phyloP scores from a whole-genome alignment of 2,329 filamentous ascomycete genomes.

The Dryadomyces quercivorus region DNA sequence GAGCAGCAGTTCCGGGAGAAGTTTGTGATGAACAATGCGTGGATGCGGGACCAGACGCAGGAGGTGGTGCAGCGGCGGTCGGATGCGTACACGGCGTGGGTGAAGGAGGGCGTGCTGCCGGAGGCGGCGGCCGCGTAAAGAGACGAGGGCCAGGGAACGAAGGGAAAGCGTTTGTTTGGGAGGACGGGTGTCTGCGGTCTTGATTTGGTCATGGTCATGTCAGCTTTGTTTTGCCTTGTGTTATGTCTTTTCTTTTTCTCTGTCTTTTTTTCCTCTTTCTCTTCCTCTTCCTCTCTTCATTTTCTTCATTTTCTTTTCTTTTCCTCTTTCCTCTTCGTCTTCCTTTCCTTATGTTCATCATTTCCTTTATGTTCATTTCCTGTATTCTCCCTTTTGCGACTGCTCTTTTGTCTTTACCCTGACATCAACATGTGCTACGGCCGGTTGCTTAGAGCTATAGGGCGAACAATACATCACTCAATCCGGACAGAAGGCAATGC shows the following conservation, averaged over 20 bases:
- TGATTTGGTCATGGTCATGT: neutral
- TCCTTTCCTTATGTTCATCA: neutral
- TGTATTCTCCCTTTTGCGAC: neutral
- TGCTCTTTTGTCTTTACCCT: neutral
- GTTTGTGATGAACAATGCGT: slow-evolving; percentile 68
- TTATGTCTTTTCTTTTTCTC: neutral
- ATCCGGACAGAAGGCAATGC: too few species aligned
- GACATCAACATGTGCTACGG: too few species aligned
- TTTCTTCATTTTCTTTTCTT: neutral
- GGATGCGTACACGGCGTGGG: slow-evolving; percentile 45
- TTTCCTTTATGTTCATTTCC: neutral
- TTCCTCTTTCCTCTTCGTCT: neutral
- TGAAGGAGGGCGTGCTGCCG: slow-evolving; percentile 29
- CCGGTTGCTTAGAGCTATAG: too few species aligned
- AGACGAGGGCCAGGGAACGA: neutral
- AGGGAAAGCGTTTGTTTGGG: neutral
- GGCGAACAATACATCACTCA: too few species aligned
- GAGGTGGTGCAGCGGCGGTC: slow-evolving; percentile 66
- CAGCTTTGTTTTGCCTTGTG: neutral
- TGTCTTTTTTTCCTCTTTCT: too few species aligned
- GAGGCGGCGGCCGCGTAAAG: neutral
- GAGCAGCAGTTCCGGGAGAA: slow-evolving; percentile 56
- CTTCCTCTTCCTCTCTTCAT: neutral
- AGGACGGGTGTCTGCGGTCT: neutral
- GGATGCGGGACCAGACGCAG: slow-evolving; percentile 68